Conservation (phyloP, 225 moss, liverwort and hornwort genomes). For the Climacium dendroides region DNA sequence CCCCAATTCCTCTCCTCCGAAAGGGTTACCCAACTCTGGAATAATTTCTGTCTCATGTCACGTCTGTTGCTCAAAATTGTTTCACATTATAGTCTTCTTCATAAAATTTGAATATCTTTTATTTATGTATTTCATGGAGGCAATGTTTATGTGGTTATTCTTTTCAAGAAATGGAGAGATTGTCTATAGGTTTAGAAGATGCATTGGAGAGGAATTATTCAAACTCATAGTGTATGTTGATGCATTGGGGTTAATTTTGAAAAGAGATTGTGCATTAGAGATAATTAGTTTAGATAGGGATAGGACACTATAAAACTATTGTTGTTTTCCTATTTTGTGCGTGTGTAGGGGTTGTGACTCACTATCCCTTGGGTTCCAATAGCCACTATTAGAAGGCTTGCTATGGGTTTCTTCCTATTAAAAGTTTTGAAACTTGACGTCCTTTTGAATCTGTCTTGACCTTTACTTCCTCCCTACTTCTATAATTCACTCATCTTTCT, state of each 20-base stretch:
- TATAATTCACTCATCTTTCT: neutral
- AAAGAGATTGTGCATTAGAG: neutral
- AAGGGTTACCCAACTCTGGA: neutral
- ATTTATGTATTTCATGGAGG: neutral
- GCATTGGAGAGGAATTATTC: neutral
- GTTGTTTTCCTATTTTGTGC: neutral
- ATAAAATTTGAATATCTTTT: neutral
- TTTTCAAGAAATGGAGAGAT: neutral
- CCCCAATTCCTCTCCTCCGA: neutral
- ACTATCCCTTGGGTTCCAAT: conserved; percentile 18
- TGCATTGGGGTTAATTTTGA: neutral
- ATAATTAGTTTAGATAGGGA: too few relatives aligned
- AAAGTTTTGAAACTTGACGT: neutral
- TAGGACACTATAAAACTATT: neutral
- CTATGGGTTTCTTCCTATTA: neutral
- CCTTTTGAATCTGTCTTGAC: neutral
- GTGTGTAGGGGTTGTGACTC: neutral
- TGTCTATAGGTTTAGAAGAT: neutral
- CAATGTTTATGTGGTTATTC: neutral
- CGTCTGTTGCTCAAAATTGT: neutral
- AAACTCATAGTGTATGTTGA: neutral
- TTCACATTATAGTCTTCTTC: fast-evolving
- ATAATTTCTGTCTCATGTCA: neutral
- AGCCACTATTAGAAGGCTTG: neutral
- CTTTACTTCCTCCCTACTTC: neutral